Percentiles rank a stretch among this genome's conserved stretches.
These are phyloP conservation scores for Ceriops zippeliana DNA, from an alignment of 345 rosid genomes.

Conservation along the genomic window DNA sequence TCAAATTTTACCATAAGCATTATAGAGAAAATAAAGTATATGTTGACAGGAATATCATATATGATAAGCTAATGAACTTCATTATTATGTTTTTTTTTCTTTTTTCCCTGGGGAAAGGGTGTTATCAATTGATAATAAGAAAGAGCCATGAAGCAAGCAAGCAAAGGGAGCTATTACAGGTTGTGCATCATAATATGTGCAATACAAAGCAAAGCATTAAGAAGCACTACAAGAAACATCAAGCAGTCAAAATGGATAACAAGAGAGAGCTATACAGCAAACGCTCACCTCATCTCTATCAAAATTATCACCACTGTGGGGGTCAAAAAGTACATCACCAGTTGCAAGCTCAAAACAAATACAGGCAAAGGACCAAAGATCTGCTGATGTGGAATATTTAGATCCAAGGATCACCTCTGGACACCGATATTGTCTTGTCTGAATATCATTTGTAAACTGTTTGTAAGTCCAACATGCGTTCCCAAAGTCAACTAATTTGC, in stretches of 20 bases:
- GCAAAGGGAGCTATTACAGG: too few species aligned
- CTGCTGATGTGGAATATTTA: constrained; percentile 69
- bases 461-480: constrained; percentile 87
- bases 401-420: constrained; percentile 78
- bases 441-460: constrained; percentile 70
- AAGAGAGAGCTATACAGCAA: background rate
- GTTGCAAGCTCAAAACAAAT: constrained; percentile 79
- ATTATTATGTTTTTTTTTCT: too few species aligned
- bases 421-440: constrained; percentile 70
- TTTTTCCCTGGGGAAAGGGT: too few species aligned
- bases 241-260: background rate
- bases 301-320: constrained; percentile 64
- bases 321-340: constrained; percentile 77
- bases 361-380: constrained; percentile 81
- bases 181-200: too few species aligned
- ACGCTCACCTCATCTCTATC: constrained; percentile 70
- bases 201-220: background rate
- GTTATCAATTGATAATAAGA: too few species aligned
- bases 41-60: too few species aligned
- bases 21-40: too few species aligned
- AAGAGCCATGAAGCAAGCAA: too few species aligned
- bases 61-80: too few species aligned
- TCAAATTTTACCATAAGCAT: too few species aligned
- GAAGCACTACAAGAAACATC: background rate
- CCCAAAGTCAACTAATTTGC: constrained; percentile 77